Evolutionary conservation across 1,139 yeast species (phyloP).

Genomic region (Blastobotrys aristatus): DNA sequence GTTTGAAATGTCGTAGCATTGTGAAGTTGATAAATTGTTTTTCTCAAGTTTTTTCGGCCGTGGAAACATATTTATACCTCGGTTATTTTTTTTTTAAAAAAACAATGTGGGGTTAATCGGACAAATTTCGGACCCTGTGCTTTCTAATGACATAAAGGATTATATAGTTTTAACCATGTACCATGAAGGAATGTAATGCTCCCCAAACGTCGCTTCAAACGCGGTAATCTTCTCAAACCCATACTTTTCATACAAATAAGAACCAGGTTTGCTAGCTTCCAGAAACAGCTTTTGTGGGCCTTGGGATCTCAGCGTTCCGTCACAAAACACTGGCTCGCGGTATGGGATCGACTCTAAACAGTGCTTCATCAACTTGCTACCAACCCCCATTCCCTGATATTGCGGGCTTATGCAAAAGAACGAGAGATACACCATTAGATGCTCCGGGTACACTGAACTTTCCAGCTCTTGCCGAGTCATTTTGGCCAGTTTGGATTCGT

Average conservation of each 20-base stretch:
- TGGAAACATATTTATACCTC: neutral
- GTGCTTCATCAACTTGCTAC: constrained; percentile 35
- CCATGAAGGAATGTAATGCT: neutral
- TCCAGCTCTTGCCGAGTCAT: constrained; percentile 7
- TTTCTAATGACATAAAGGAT: no score
- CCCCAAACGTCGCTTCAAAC: constrained; percentile 2
- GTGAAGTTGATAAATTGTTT: neutral
- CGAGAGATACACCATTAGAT: constrained; percentile 9
- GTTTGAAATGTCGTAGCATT: neutral
- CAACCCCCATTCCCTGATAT: constrained; percentile 38
- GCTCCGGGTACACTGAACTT: constrained; percentile 5
- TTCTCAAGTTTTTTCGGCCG: no score
- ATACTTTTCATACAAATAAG: constrained; percentile 4
- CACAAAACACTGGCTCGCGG: constrained; percentile 5
- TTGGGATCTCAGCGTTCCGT: neutral
- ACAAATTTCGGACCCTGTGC: neutral
- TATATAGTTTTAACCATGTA: constrained; percentile 2
- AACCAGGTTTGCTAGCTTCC: constrained; percentile 11
- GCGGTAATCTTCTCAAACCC: constrained; percentile 6
- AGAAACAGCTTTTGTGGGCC: constrained; percentile 14
- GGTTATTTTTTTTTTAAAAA: neutral
- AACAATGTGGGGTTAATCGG: neutral
- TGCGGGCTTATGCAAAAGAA: constrained; percentile 27
- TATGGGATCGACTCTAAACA: constrained; percentile 16
- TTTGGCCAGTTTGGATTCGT: neutral